Base-by-base conservation (phyloP, 768 basidiomycete species). In the Boletus sensibilis region DNA sequence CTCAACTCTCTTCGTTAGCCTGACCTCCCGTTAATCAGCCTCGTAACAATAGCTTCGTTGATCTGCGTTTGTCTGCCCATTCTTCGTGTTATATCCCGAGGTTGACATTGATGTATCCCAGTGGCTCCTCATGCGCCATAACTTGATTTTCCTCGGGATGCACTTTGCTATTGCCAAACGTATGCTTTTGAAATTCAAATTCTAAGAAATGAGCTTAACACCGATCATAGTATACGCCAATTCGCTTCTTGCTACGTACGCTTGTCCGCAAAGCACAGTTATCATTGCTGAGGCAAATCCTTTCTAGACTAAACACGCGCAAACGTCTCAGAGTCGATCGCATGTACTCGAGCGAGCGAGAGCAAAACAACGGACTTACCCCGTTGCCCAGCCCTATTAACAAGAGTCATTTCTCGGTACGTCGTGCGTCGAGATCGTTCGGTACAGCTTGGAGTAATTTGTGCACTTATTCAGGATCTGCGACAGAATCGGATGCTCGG, bases 71-170 rank as follows among this genome's bases (percentile, higher is more conserved):
- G 72, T 67, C 25, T 42, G 11, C 37, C 14, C 2, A 0, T 27
- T 46, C 1, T 1, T 43, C 6, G 5, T 47, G 7, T 6, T 11
- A 44, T 29, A 14, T 16, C 2, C 2, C 11, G n/a, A 8, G 9
- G 11, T 18, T 61, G 21, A 59, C 20, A 14, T 38, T 21, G 9
- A 5, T 56, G 4, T 13, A 7, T 16, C 16, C 0, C 23, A 72
- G 71, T 72, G 71, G 71, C 46, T 72, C 16, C 16, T 61, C 23
- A 72, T 72, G 72, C 72, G 71, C 18, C 70, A 74, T 35, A 72
- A 72, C 41, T 43, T 72, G 57, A 71, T 72, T 52, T 72, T 74
- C 67, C 60, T 72, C 4, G 71, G 69, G 5, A 72, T 72, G 68
- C 71, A 72, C 57, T 72, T 72, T 50, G 67, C 71, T 1, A 72